A percentile compares a stretch with the other conserved stretches of the same genome.
phyloP scores from a whole-genome alignment of 306 rosid genomes.

The Casuarina equisetifolia region DNA sequence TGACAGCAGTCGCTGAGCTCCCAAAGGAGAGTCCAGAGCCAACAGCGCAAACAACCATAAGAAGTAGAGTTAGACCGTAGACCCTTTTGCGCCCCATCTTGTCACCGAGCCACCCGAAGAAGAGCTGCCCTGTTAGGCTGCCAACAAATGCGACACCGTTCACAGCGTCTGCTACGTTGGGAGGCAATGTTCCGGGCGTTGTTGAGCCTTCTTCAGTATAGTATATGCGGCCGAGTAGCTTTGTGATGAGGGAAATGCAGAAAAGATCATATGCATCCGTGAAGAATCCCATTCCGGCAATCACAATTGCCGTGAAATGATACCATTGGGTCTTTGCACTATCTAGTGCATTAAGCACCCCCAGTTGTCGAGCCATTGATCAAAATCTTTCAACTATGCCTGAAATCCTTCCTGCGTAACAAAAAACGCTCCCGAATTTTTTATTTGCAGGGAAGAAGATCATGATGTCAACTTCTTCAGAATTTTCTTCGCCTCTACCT shows the following conservation, averaged over 20 bases:
- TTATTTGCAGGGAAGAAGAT: neutral
- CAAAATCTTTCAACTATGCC: neutral
- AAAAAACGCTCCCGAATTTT: neutral
- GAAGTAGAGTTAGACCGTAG: slow-evolving; percentile 70
- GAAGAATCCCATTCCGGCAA: slow-evolving; percentile 97
- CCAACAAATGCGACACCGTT: slow-evolving; percentile 81
- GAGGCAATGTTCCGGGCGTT: slow-evolving; percentile 72
- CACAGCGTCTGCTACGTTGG: slow-evolving; percentile 65
- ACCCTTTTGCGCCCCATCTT: slow-evolving; percentile 76
- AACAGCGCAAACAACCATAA: slow-evolving; percentile 71
- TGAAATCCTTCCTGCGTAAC: slow-evolving; percentile 27
- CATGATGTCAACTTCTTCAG: too few species aligned
- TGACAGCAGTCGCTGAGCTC: slow-evolving; percentile 33
- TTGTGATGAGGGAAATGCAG: slow-evolving; percentile 79
- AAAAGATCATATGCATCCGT: slow-evolving; percentile 92
- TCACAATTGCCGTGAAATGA: slow-evolving; percentile 87
- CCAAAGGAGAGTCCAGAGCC: slow-evolving; percentile 78
- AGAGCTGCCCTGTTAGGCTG: slow-evolving; percentile 75
- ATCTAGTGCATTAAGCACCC: slow-evolving; percentile 84
- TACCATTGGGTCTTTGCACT: slow-evolving; percentile 79
- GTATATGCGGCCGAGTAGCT: slow-evolving; percentile 66
- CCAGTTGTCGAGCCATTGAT: slow-evolving; percentile 47
- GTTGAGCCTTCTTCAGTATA: slow-evolving; percentile 26
- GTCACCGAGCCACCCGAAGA: slow-evolving; percentile 98
- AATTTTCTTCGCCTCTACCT: too few species aligned